phyloP scores from a whole-genome alignment of 2,329 filamentous ascomycete species.

The Plenodomus tracheiphilus region DNA sequence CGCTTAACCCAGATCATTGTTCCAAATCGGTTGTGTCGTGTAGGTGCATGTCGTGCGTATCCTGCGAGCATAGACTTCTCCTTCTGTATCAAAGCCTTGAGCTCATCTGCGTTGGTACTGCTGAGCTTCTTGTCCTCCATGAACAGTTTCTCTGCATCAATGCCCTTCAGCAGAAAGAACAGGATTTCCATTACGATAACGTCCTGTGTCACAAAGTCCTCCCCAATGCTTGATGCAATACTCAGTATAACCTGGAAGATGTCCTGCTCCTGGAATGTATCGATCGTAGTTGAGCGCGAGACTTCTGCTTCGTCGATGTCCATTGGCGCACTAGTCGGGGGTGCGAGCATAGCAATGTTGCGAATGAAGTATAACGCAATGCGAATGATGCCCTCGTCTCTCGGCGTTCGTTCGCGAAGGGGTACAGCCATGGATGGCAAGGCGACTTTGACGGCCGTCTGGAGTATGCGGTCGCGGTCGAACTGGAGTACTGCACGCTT shows the following conservation, averaged over 20 bases:
- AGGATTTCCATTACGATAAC: conserved; percentile 87
- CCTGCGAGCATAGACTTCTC: conserved; percentile 82
- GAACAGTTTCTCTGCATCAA: conserved; percentile 82
- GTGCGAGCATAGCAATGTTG: conserved; percentile 83
- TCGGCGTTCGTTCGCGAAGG: conserved; percentile 71
- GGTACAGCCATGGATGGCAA: conserved; percentile 83
- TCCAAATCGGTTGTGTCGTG: conserved; percentile 89
- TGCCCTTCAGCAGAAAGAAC: conserved; percentile 89
- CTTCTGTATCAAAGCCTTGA: conserved; percentile 74
- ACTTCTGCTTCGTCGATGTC: conserved; percentile 91
- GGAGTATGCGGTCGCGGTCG: conserved; percentile 74
- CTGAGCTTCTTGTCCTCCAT: conserved; percentile 75
- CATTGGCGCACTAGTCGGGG: conserved; percentile 70
- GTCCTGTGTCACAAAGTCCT: conserved; percentile 89
- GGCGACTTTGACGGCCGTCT: conserved; percentile 77
- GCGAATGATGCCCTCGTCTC: conserved; percentile 92
- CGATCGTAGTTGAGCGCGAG: conserved; percentile 83
- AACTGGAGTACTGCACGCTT: conserved; percentile 87
- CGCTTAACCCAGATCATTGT: conserved; percentile 97
- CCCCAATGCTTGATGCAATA: conserved; percentile 87
- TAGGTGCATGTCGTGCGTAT: conserved; percentile 76
- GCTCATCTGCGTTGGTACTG: conserved; percentile 70
- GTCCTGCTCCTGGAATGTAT: conserved; percentile 88
- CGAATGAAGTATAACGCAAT: conserved; percentile 86
- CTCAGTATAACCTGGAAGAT: conserved; percentile 85